Evolutionary conservation across 805 yeast species (phyloP).

Genomic region (Cyberlindnera sargentensis): DNA sequence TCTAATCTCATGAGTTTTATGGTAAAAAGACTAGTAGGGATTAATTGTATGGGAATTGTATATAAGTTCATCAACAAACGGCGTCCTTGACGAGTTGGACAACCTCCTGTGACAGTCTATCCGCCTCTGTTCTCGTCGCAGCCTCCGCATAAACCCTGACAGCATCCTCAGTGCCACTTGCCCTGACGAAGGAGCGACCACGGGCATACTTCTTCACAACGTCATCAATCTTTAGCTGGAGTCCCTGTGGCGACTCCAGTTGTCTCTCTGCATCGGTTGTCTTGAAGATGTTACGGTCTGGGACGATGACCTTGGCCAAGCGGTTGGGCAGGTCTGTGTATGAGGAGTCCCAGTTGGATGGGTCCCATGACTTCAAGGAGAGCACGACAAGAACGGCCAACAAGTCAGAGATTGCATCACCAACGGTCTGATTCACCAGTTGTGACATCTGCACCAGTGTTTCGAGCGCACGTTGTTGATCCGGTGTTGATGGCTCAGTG

Average conservation of each 20-base stretch:
- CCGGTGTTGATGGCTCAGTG: conserved; percentile 31
- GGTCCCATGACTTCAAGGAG: conserved; percentile 46
- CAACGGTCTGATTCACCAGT: conserved; percentile 94
- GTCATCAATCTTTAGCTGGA: conserved; percentile 67
- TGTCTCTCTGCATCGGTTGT: conserved; percentile 90
- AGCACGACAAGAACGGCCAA: conserved; percentile 66
- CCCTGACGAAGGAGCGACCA: conserved; percentile 91
- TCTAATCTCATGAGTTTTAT: too few species aligned
- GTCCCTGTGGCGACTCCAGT: conserved; percentile 65
- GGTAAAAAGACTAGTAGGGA: too few species aligned
- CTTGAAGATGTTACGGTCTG: conserved; percentile 69
- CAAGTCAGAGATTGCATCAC: conserved; percentile 94
- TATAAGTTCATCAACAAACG: conserved; percentile 3
- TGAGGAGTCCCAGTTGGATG: conserved; percentile 65
- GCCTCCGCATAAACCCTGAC: conserved; percentile 96
- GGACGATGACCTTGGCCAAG: conserved; percentile 73
- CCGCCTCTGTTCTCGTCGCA: conserved; percentile 39
- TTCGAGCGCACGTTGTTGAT: conserved; percentile 42
- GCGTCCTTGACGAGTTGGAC: conserved; percentile 28
- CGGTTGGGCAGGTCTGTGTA: conserved; percentile 86
- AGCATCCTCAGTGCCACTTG: conserved; percentile 97
- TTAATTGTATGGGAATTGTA: too few species aligned
- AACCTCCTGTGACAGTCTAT: conserved; percentile 36
- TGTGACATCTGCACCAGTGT: conserved; percentile 55
- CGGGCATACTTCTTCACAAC: conserved; percentile 44